Percentiles rank a stretch among this genome's conserved stretches.
phyloP scores from a whole-genome alignment of 331 rosid species.

The Dryas integrifolia region DNA sequence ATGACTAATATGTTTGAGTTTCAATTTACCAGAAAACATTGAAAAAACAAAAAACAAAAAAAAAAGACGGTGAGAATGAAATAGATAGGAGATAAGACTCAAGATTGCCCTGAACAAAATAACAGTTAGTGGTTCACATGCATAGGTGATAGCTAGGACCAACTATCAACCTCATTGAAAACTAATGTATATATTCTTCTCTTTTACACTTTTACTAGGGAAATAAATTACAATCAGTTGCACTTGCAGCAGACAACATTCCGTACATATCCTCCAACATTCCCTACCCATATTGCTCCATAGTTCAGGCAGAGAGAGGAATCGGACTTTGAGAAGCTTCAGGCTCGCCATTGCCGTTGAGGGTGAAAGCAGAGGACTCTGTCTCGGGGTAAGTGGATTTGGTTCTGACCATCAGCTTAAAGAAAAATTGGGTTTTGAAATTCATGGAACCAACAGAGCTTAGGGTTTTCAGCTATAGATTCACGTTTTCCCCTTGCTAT shows the following conservation, averaged over 20 bases:
- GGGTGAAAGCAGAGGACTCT: conserved; percentile 10
- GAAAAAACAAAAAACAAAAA: background rate
- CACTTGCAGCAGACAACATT: conserved; percentile 7
- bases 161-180: background rate
- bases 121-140: background rate
- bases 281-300: too few relatives aligned
- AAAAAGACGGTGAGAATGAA: background rate
- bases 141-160: background rate
- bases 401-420: background rate
- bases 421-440: background rate
- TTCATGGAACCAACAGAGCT: background rate
- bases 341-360: background rate
- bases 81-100: background rate
- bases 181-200: background rate
- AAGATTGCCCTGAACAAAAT: background rate
- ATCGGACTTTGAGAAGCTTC: background rate
- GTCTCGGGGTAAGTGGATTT: background rate
- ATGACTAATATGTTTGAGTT: too few relatives aligned
- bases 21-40: background rate
- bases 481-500: background rate
- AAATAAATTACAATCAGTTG: background rate
- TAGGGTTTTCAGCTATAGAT: background rate
- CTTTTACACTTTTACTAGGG: background rate
- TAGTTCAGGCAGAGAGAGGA: too few relatives aligned
- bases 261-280: background rate